These are phyloP conservation scores for Xylaria digitata DNA, from an alignment of 2,329 filamentous ascomycete genomes.

Conservation along the genomic window DNA sequence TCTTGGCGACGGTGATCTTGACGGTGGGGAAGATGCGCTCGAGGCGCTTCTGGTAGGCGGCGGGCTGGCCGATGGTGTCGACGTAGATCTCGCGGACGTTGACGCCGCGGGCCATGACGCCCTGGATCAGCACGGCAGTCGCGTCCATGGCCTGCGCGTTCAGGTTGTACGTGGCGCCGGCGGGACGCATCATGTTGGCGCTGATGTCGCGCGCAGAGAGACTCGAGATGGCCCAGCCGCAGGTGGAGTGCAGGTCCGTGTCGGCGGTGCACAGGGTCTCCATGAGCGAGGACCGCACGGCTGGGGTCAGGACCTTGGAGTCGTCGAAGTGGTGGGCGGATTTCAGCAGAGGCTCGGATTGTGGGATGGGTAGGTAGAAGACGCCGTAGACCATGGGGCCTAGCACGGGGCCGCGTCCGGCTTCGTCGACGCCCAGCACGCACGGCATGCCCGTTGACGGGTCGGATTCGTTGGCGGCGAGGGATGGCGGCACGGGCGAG, in stretches of 20 bases:
- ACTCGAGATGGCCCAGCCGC: conserved; percentile 83
- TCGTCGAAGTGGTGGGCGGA: conserved; percentile 89
- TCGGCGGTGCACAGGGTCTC: conserved; percentile 74
- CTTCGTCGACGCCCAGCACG: conserved; percentile 91
- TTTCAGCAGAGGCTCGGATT: conserved; percentile 79
- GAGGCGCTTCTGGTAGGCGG: conserved; percentile 84
- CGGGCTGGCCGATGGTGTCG: conserved; percentile 89
- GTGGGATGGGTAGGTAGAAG: conserved; percentile 79
- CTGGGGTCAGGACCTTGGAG: conserved; percentile 87
- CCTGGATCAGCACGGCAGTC: conserved; percentile 82
- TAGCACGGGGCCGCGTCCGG: conserved; percentile 91
- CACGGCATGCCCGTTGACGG: conserved; percentile 65
- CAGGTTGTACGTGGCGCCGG: conserved; percentile 77
- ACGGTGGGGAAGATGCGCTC: conserved; percentile 84
- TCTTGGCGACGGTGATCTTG: conserved; percentile 82
- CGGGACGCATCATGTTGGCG: conserved; percentile 77
- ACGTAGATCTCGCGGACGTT: conserved; percentile 92
- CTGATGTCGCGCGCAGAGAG: conserved; percentile 88
- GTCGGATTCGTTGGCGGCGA: conserved; percentile 52
- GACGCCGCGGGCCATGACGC: conserved; percentile 80
- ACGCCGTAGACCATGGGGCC: conserved; percentile 80
- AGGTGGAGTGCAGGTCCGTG: conserved; percentile 62
- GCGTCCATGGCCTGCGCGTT: conserved; percentile 97
- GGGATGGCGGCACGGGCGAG: conserved; percentile 72
- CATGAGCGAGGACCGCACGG: conserved; percentile 79